Percentiles rank a stretch among this genome's conserved stretches.
Conservation (phyloP, 768 basidiomycete species). For the Russula sp. region DNA sequence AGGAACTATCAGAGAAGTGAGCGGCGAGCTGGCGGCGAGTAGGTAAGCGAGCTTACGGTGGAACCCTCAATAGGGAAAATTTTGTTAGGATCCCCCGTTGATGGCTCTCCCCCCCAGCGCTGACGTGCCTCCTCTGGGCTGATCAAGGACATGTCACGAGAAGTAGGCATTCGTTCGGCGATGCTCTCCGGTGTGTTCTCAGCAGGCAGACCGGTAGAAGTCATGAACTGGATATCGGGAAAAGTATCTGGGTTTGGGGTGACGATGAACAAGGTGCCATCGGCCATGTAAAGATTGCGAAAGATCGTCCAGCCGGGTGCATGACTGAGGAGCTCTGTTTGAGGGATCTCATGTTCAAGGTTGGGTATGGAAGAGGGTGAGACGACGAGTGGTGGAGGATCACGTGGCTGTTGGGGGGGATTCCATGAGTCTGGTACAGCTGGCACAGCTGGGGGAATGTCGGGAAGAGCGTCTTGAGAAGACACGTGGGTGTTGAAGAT, state of each 20-base stretch:
- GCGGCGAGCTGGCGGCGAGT: background rate
- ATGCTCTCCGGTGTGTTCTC: slow-evolving; percentile 56
- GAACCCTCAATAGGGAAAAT: slow-evolving; percentile 66
- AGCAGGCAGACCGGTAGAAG: slow-evolving; percentile 56
- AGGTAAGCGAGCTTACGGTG: slow-evolving; percentile 41
- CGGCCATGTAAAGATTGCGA: slow-evolving; percentile 75
- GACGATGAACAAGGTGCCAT: slow-evolving; percentile 72
- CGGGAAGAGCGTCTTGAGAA: slow-evolving; percentile 4
- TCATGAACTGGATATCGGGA: slow-evolving; percentile 49
- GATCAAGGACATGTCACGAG: slow-evolving; percentile 54
- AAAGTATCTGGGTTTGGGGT: slow-evolving; percentile 39
- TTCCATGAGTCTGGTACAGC: background rate
- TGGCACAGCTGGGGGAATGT: background rate
- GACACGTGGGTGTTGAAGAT: slow-evolving; percentile 23
- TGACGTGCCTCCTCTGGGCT: slow-evolving; percentile 48
- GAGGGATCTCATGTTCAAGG: slow-evolving; percentile 31
- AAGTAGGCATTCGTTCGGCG: slow-evolving; percentile 57
- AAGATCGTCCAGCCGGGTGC: slow-evolving; percentile 84
- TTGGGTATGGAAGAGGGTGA: background rate
- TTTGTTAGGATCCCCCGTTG: slow-evolving; percentile 32
- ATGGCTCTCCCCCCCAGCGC: slow-evolving; percentile 47
- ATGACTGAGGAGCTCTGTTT: slow-evolving; percentile 53
- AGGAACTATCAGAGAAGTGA: slow-evolving; percentile 20
- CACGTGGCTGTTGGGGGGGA: background rate
- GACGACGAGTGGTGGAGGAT: background rate